Conservation (phyloP, 495 filamentous ascomycete genomes). For the Astrocystis sublimbata region DNA sequence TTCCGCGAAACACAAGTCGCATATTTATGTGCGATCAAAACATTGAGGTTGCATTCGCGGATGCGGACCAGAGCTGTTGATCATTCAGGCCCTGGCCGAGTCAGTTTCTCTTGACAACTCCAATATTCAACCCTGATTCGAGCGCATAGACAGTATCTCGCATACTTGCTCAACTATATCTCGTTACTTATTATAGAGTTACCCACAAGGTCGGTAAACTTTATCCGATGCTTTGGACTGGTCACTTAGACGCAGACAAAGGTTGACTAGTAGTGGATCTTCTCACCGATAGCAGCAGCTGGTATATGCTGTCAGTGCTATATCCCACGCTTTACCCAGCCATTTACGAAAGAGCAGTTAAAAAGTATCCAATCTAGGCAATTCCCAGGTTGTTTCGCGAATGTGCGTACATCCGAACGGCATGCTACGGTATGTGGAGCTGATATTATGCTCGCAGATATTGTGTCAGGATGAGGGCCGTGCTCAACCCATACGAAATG, state of each 20-base stretch:
- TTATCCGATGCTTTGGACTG: not conserved
- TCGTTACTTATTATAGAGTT: not conserved
- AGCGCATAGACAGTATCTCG: not conserved
- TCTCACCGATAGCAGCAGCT: too few relatives aligned
- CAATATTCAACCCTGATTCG: too few relatives aligned
- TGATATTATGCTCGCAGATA: not conserved
- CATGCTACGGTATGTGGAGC: not conserved
- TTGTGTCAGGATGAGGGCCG: not conserved
- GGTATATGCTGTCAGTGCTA: not conserved
- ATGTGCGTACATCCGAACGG: not conserved
- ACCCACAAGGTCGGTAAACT: not conserved
- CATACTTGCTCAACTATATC: too few relatives aligned
- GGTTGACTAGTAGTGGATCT: not conserved
- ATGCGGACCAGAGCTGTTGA: not conserved
- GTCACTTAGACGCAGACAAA: not conserved
- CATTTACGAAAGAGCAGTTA: not conserved
- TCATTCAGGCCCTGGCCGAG: too few relatives aligned
- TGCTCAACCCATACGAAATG: not conserved
- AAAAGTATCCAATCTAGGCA: not conserved
- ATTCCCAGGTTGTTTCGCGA: not conserved
- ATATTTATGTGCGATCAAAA: not conserved
- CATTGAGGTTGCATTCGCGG: not conserved
- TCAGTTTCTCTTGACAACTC: not conserved
- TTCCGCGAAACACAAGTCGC: not conserved
- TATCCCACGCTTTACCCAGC: not conserved